Evolutionary conservation across 768 basidiomycete species (phyloP).

Genomic region (Hysterangium stoloniferum): DNA sequence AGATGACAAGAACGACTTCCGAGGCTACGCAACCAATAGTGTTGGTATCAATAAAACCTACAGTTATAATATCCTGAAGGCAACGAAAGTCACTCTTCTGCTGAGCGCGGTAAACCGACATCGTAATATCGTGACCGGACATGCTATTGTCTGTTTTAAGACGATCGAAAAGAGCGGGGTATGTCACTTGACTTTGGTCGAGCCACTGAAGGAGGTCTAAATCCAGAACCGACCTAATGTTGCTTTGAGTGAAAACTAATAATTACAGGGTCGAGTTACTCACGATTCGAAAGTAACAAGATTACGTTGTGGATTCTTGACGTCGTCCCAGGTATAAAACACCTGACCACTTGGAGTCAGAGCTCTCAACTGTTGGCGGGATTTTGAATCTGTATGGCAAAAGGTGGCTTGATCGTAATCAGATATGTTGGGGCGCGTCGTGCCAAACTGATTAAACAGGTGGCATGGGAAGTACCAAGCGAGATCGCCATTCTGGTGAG

Average conservation of each 20-base stretch:
- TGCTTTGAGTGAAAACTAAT: constrained; percentile 13
- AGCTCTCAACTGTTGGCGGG: constrained; percentile 44
- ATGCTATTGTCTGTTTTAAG: constrained; percentile 65
- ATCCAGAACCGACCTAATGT: constrained; percentile 75
- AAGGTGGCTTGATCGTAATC: constrained; percentile 54
- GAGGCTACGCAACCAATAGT: constrained; percentile 96
- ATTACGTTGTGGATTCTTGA: constrained; percentile 59
- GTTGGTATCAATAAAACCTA: constrained; percentile 92
- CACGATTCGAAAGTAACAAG: constrained; percentile 93
- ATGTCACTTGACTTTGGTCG: constrained; percentile 67
- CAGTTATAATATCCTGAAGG: constrained; percentile 74
- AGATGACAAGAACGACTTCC: constrained; percentile 87
- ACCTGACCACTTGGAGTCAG: constrained; percentile 70
- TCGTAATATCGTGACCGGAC: constrained; percentile 82
- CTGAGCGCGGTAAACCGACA: constrained; percentile 67
- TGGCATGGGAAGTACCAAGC: constrained; percentile 99
- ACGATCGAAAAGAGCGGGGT: constrained; percentile 75
- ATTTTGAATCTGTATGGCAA: constrained; percentile 61
- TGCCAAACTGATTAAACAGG: constrained; percentile 67
- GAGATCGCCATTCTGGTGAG: constrained; percentile 44
- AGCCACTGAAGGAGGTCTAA: constrained; percentile 82
- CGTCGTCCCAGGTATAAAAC: constrained; percentile 89
- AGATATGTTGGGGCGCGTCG: constrained; percentile 53
- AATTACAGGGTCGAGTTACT: constrained; percentile 30
- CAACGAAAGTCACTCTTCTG: constrained; percentile 68